phyloP scores from a whole-genome alignment of 192 early-diverging fungal genomes.

The Mortierella antarctica region DNA sequence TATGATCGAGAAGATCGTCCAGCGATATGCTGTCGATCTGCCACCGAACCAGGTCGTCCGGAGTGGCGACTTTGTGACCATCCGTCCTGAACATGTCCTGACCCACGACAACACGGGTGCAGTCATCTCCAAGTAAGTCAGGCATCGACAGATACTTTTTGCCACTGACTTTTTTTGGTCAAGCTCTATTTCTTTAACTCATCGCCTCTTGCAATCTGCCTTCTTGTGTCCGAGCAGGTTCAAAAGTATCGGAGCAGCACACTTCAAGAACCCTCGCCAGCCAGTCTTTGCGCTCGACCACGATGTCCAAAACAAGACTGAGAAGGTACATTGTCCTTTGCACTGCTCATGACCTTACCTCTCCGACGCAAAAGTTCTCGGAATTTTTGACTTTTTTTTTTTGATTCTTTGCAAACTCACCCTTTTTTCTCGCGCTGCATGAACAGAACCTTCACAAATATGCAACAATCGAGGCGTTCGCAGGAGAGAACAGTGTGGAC shows the following conservation, averaged over 20 bases:
- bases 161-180: background rate
- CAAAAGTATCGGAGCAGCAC: slow-evolving; percentile 88
- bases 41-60: slow-evolving; percentile 71
- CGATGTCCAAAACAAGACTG: slow-evolving; percentile 96
- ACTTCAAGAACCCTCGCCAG: slow-evolving; percentile 81
- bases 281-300: slow-evolving; percentile 98
- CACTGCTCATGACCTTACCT: background rate
- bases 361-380: no score
- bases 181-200: background rate
- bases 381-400: slow-evolving; percentile 7
- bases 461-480: slow-evolving; percentile 85
- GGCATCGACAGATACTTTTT: background rate
- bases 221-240: slow-evolving; percentile 64
- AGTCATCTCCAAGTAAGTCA: slow-evolving; percentile 85
- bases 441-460: slow-evolving; percentile 88
- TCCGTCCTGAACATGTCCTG: slow-evolving; percentile 92
- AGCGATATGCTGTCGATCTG: slow-evolving; percentile 87
- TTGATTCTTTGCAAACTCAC: background rate
- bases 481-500: slow-evolving; percentile 79
- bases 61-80: slow-evolving; percentile 95
- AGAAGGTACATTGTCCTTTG: slow-evolving; percentile 65
- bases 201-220: background rate
- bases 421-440: background rate
- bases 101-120: slow-evolving; percentile 98
- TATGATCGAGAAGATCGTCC: slow-evolving; percentile 95